Conservation (phyloP, 2,329 filamentous ascomycete species). For the Beauveria sp. region DNA sequence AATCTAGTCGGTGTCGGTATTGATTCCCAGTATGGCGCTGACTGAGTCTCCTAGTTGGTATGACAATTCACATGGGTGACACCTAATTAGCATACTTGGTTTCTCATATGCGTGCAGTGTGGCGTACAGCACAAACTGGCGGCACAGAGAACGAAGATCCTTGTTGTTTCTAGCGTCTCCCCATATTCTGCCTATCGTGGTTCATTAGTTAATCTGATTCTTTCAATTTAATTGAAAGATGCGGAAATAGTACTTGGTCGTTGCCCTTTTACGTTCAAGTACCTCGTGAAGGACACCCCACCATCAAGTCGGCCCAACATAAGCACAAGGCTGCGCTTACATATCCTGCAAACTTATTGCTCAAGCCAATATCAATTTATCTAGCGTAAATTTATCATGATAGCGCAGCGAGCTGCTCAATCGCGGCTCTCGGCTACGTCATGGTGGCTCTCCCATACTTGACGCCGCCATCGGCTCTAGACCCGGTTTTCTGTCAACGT, state of each 20-base stretch:
- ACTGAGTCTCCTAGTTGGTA: neutral
- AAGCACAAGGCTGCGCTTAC: neutral
- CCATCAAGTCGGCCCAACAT: neutral
- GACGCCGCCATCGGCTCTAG: slow-evolving; percentile 8
- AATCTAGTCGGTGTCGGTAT: neutral
- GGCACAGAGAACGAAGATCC: neutral
- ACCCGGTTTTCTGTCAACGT: slow-evolving; percentile 8
- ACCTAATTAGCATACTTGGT: neutral
- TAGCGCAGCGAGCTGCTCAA: neutral
- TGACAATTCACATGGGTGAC: too few species aligned
- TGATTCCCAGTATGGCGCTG: neutral
- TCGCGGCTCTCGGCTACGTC: neutral
- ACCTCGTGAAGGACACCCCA: neutral
- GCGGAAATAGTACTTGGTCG: neutral
- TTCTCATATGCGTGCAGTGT: neutral
- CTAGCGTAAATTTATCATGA: neutral
- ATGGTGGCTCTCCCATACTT: neutral
- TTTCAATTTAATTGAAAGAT: neutral
- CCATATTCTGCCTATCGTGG: neutral
- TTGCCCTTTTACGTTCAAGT: neutral
- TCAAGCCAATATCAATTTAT: neutral
- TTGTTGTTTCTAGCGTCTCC: too few species aligned
- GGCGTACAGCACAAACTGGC: neutral
- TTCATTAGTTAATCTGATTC: neutral
- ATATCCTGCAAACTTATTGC: too few species aligned